A percentile compares a stretch with the other conserved stretches of the same genome.
Conservation (phyloP, 2,329 filamentous ascomycete species). For the Cryphonectria parasitica region DNA sequence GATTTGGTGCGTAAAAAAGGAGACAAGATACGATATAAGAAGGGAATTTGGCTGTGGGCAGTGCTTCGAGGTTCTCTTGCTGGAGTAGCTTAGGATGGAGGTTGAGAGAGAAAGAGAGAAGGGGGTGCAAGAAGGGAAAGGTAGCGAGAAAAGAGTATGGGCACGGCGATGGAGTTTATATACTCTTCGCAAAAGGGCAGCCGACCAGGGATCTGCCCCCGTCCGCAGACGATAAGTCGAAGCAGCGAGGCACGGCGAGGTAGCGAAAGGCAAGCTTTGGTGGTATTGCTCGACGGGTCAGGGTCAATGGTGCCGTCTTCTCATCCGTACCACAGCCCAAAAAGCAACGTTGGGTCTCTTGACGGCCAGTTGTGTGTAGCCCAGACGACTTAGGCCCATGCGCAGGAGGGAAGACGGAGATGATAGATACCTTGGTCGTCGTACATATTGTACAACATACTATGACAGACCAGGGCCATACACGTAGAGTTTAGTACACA, state of each 20-base stretch:
- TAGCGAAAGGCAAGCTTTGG: background rate
- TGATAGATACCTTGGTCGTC: slow-evolving; percentile 8
- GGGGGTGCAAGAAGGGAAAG: slow-evolving; percentile 13
- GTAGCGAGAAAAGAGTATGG: slow-evolving; percentile 14
- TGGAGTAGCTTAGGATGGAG: slow-evolving; percentile 11
- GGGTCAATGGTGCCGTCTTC: slow-evolving; percentile 18
- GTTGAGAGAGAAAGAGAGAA: slow-evolving; percentile 2
- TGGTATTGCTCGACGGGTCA: slow-evolving; percentile 18
- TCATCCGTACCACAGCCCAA: background rate
- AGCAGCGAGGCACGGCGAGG: background rate
- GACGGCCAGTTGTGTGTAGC: slow-evolving; percentile 21
- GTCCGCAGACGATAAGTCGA: background rate
- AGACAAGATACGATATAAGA: background rate
- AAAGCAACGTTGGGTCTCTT: background rate
- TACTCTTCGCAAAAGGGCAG: slow-evolving; percentile 8
- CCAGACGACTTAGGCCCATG: slow-evolving; percentile 15
- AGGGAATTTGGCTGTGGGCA: background rate
- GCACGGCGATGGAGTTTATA: slow-evolving; percentile 25
- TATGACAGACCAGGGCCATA: background rate
- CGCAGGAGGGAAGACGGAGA: slow-evolving; percentile 1
- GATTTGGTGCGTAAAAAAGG: background rate
- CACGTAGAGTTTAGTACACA: background rate
- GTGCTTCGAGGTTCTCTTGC: slow-evolving; percentile 3
- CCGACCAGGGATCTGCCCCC: slow-evolving; percentile 23
- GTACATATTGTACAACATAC: slow-evolving; percentile 4